A percentile compares a stretch with the other conserved stretches of the same genome.
Conservation (phyloP, 805 yeast genomes). For the Starmerella potacharoeniae region DNA sequence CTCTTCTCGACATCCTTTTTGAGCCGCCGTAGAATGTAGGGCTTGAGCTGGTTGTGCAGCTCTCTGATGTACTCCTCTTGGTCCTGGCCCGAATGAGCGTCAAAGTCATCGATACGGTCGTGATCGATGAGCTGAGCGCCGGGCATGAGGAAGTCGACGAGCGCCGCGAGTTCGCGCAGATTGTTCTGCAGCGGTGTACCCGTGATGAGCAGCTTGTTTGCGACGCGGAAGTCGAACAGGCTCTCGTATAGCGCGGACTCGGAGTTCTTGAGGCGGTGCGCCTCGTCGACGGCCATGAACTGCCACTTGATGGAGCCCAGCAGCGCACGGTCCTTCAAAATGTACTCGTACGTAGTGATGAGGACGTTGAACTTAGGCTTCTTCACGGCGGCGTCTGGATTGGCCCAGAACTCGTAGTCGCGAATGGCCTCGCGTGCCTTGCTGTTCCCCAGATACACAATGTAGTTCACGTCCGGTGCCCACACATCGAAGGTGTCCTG, state of each 20-base stretch:
- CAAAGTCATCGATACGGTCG: constrained; percentile 75
- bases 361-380: constrained; percentile 86
- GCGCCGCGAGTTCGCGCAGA: constrained; percentile 87
- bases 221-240: constrained; percentile 64
- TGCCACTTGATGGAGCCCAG: constrained; percentile 87
- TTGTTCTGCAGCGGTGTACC: constrained; percentile 98
- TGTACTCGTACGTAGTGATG: constrained; percentile 91
- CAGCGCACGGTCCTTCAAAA: constrained; percentile 73
- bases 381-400: constrained; percentile 40
- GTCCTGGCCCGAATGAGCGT: constrained; percentile 37
- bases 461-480: constrained; percentile 92
- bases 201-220: constrained; percentile 79
- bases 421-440: constrained; percentile 71
- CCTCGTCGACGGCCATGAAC: constrained; percentile 95
- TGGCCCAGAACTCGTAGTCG: constrained; percentile 67
- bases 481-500: constrained; percentile 96
- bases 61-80: constrained; percentile 84
- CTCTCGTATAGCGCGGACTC: constrained; percentile 90
- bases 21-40: constrained; percentile 82
- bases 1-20: constrained; percentile 97
- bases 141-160: constrained; percentile 92
- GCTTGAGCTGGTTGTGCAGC: constrained; percentile 74
- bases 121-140: constrained; percentile 82
- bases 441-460: constrained; percentile 87
- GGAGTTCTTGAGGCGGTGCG: constrained; percentile 89